Evolutionary conservation across 495 filamentous ascomycete genomes (phyloP), one percentile per base, ranked within the genome.

Genomic region (Thozetella sp.): DNA sequence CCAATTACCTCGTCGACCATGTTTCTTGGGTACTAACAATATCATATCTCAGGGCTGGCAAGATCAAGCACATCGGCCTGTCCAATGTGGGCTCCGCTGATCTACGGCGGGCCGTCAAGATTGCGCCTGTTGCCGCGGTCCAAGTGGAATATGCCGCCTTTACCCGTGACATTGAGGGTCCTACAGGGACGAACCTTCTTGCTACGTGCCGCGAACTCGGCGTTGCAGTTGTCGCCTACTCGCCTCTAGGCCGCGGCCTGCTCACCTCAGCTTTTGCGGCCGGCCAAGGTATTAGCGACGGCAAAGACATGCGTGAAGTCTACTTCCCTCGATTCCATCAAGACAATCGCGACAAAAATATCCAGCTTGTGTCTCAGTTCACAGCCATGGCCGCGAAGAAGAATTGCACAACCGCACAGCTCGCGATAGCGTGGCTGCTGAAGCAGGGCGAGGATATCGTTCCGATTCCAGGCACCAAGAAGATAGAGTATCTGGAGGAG

Each of bases 241-340:
- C 76, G 19, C 88, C 88, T 0, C 74, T 90, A n/a, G 86, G 88
- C 2, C 81, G 71, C 22, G 87, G 87, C 20, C 69, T 88, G 22
- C 62, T 90, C 30, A 80, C 79, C 0, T 83, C 83, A 3, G 54
- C 72, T 1, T 74, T 80, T 66, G 68, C 68, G 27, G 15, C 6
- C 30, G 30, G 30, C 30, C 30, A 37, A 15, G 30, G 6, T 37
- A 15, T 37, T 37, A 15, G 30, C 30, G 30, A 37, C n/a, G n/a
- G n/a, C 30, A 37, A 37, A 37, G 30, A 37, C 15, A 37, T 37
- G 6, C 30, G 30, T 15, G 30, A 37, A 37, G 6, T 15, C 30
- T 37, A 6, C 30, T 37, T 37, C 30, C 30, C 30, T 15, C 30
- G 30, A 15, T 37, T 37, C 30, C 30, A 37, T 15, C 30, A 37